A percentile compares a stretch with the other conserved stretches of the same genome.
These are phyloP conservation scores for Talaromyces sp. DNA, from an alignment of 2,329 filamentous ascomycete genomes.

Conservation along the genomic window DNA sequence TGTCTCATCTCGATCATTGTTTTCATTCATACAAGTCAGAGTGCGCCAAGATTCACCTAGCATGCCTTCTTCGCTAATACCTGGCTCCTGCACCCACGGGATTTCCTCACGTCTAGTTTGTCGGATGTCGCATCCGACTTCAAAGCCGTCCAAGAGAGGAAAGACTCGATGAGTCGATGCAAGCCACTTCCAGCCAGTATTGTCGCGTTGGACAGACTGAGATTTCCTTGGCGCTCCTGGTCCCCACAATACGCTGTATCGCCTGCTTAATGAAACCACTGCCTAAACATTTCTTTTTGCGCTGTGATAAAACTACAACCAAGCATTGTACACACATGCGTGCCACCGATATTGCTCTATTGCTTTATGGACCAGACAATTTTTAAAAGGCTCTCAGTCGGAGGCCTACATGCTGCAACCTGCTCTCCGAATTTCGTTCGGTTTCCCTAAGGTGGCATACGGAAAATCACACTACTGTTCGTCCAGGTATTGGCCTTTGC, in stretches of 20 bases:
- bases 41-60: constrained; percentile 2
- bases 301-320: not conserved
- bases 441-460: not conserved
- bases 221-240: not conserved
- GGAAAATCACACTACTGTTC: not conserved
- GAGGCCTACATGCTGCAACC: constrained; percentile 1
- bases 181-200: not conserved
- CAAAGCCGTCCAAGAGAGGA: not conserved
- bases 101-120: constrained; percentile 4
- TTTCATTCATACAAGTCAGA: not conserved
- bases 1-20: not conserved
- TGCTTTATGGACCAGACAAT: constrained; percentile 10
- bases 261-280: not conserved
- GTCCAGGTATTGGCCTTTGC: not conserved
- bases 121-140: constrained; percentile 6
- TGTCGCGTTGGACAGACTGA: not conserved
- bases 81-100: not conserved
- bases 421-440: not conserved
- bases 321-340: not conserved
- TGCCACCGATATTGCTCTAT: not conserved
- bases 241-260: constrained; percentile 7
- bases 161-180: constrained; percentile 3
- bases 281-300: constrained; percentile 1
- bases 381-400: not conserved
- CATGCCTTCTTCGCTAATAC: not conserved